Base-by-base conservation (phyloP, 2,329 filamentous ascomycete species). In the Hypoxylon sp. region DNA sequence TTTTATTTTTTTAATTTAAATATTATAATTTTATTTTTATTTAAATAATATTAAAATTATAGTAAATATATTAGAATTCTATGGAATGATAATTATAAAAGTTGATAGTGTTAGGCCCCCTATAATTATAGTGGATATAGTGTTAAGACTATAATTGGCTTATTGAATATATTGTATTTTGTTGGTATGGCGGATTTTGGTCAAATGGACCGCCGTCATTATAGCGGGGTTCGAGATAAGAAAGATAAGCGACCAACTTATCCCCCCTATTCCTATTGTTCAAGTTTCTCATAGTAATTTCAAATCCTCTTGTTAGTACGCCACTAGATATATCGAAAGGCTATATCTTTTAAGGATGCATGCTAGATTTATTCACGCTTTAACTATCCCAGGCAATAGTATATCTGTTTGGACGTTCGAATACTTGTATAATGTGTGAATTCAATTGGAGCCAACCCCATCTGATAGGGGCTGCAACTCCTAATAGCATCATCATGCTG, bases 191-290 rank as follows among this genome's bases (percentile, higher is more conserved):
- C n/a, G n/a, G n/a, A n/a, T n/a, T n/a, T n/a, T n/a, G n/a, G n/a
- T n/a, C n/a, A n/a, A n/a, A n/a, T n/a, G n/a, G n/a, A n/a, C n/a
- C n/a, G n/a, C n/a, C n/a, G n/a, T n/a, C n/a, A 17, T n/a, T 34
- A 52, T 32, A 54, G 52, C 26, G 41, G 52, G 37, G 52, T 43
- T 47, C 17, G 39, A 30, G 52, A 55, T 55, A 55, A 55, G n/a
- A 50, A 11, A 50, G 52, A 55, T 55, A 55, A 55, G 52, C 51
- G 5, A 26, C 17, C 28, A 26, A 11, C 7, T 11, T n/a, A n/a
- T n/a, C n/a, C n/a, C 24, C 47, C 32, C 32, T 26, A 39, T 51
- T 22, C 4, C 30, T 34, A 8, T 30, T 13, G 6, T 41, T 4
- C 4, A 17, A 4, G 15, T 6, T 17, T 22, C 4, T 4, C 24